phyloP scores from a whole-genome alignment of 345 rosid genomes.

The Capsella bursapastoris region DNA sequence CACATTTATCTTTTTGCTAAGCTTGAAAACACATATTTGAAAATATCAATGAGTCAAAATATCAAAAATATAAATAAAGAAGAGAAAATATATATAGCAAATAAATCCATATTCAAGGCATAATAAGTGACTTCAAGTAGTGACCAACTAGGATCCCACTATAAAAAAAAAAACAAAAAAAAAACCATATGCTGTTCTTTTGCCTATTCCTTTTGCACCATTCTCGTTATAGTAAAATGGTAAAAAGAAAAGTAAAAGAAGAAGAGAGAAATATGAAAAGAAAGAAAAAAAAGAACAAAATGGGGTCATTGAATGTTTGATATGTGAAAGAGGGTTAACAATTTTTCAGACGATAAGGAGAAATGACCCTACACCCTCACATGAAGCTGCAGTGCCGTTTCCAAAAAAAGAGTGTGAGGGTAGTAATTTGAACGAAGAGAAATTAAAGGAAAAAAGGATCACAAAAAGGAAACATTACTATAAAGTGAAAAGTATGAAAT shows the following conservation, averaged over 20 bases:
- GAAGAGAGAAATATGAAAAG: not conserved
- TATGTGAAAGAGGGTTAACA: constrained; percentile 18
- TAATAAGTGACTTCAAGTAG: constrained; percentile 15
- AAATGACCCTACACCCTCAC: constrained; percentile 42
- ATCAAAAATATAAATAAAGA: not conserved
- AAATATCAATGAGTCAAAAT: not conserved
- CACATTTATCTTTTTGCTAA: too few relatives aligned
- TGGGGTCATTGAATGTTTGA: constrained; percentile 36
- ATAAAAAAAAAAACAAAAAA: too few relatives aligned
- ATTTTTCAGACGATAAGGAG: constrained; percentile 23
- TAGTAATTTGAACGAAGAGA: constrained; percentile 3
- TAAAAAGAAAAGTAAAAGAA: not conserved
- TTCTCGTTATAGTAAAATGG: constrained; percentile 20
- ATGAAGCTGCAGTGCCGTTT: constrained; percentile 42
- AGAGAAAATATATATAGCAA: not conserved
- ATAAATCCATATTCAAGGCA: not conserved
- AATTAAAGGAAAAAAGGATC: not conserved
- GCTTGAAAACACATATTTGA: not conserved
- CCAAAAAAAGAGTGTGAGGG: constrained; percentile 19
- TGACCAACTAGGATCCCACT: constrained; percentile 27
- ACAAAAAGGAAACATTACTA: constrained; percentile 11
- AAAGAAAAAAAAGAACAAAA: constrained; percentile 23
- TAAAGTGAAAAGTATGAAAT: constrained; percentile 37
- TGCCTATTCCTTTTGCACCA: constrained; percentile 33
- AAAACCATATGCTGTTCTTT: not conserved